A percentile compares a stretch with the other conserved stretches of the same genome.
phyloP scores from a whole-genome alignment of 306 rosid species.

The Cucurbita argyrosperma region DNA sequence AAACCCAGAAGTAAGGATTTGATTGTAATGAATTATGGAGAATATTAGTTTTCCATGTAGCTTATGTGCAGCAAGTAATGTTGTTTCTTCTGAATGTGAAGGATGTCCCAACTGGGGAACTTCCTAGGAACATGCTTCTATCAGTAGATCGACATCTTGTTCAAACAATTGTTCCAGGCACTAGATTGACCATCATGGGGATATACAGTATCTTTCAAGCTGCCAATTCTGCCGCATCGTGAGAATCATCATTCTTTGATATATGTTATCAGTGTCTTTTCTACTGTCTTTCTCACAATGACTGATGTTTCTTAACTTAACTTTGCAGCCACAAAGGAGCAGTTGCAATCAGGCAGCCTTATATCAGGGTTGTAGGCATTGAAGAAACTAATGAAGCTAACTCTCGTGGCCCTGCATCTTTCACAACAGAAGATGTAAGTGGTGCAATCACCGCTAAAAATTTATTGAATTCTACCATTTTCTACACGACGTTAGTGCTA shows the following conservation, averaged over 20 bases:
- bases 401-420: conserved; percentile 56
- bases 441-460: background rate
- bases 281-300: background rate
- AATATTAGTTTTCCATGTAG: background rate
- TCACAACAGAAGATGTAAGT: conserved; percentile 62
- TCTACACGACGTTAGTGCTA: background rate
- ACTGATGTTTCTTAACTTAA: background rate
- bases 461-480: background rate
- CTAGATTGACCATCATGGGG: conserved; percentile 86
- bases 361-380: conserved; percentile 87
- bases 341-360: conserved; percentile 93
- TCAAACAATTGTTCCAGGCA: conserved; percentile 90
- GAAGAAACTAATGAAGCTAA: conserved; percentile 68
- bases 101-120: conserved; percentile 99
- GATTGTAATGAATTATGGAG: background rate
- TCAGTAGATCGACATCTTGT: conserved; percentile 96
- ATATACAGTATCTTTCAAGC: conserved; percentile 90
- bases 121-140: conserved; percentile 90
- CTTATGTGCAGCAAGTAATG: conserved; percentile 1
- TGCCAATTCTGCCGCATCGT: conserved; percentile 66
- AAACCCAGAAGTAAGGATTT: conserved; percentile 67
- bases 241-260: conserved; percentile 13
- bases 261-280: background rate
- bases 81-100: conserved; percentile 22
- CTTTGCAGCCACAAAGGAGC: conserved; percentile 80